These are phyloP conservation scores for Eustoma russellianum DNA, from an alignment of 257 asterid species.

Conservation along the genomic window DNA sequence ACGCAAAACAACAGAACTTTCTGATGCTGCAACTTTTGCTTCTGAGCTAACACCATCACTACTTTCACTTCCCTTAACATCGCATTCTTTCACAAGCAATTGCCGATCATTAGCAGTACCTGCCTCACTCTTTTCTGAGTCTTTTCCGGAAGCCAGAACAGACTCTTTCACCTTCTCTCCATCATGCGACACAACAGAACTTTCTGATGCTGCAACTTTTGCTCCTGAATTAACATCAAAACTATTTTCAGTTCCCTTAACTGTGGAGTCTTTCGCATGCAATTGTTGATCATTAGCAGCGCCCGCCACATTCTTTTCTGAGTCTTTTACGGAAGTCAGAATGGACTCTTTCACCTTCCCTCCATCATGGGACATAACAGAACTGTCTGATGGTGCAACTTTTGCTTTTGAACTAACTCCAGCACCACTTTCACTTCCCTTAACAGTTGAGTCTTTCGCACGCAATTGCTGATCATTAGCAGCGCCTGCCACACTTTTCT, in stretches of 20 bases:
- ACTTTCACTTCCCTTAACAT: neutral
- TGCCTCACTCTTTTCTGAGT: too few species aligned
- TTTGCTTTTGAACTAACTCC: neutral
- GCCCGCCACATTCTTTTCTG: too few species aligned
- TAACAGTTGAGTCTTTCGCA: neutral
- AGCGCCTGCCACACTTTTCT: too few species aligned
- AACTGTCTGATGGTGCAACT: neutral
- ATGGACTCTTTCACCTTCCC: conserved; percentile 2
- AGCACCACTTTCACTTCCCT: neutral
- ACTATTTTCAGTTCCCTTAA: neutral
- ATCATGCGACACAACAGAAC: too few species aligned
- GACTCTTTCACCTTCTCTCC: conserved; percentile 1
- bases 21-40: conserved; percentile 9
- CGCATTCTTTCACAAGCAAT: neutral
- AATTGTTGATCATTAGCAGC: too few species aligned
- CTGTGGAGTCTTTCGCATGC: neutral
- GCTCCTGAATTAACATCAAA: neutral
- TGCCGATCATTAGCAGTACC: neutral
- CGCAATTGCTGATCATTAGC: neutral
- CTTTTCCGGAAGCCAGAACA: neutral
- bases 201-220: neutral
- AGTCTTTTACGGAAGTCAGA: neutral
- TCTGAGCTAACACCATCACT: conserved; percentile 5
- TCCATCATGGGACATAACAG: too few species aligned
- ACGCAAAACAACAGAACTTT: neutral